Percentiles rank a stretch among this genome's conserved stretches.
Evolutionary conservation across 1,139 yeast genomes (phyloP).

Genomic region (Debaryomycetaceae sp.): DNA sequence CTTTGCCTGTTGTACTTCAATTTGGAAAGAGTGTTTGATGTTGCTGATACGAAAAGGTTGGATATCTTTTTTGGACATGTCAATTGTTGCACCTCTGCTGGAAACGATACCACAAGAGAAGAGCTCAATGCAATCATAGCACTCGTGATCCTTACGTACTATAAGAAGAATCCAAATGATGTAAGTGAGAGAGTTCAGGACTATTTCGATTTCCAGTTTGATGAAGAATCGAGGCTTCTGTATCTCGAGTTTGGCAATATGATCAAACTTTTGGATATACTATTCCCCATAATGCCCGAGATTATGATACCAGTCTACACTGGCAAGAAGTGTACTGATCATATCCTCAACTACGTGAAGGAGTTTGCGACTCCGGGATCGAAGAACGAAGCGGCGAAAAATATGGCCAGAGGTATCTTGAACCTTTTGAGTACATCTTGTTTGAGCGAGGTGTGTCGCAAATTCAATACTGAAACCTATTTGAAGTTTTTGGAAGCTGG

Average conservation of each 20-base stretch:
- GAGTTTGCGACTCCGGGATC: slow-evolving; percentile 4
- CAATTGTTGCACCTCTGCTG: slow-evolving; percentile 11
- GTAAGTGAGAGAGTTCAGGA: slow-evolving; percentile 15
- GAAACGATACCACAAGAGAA: slow-evolving; percentile 8
- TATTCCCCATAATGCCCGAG: slow-evolving; percentile 27
- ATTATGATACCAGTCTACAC: slow-evolving; percentile 18
- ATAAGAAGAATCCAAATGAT: slow-evolving; percentile 16
- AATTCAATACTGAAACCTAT: slow-evolving; percentile 28
- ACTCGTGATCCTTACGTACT: slow-evolving; percentile 22
- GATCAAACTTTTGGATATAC: slow-evolving; percentile 15
- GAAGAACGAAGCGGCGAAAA: slow-evolving; percentile 9
- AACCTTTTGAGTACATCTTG: slow-evolving; percentile 32
- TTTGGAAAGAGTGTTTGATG: slow-evolving; percentile 17
- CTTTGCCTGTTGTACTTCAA: slow-evolving; percentile 17
- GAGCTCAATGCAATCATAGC: slow-evolving; percentile 17
- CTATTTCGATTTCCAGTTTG: slow-evolving; percentile 22
- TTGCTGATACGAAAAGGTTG: slow-evolving; percentile 20
- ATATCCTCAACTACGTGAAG: slow-evolving; percentile 13
- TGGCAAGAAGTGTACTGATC: slow-evolving; percentile 14
- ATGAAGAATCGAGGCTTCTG: slow-evolving; percentile 14
- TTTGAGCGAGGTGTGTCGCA: slow-evolving; percentile 34
- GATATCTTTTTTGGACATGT: slow-evolving; percentile 20
- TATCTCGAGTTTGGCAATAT: slow-evolving; percentile 19
- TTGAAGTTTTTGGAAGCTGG: slow-evolving; percentile 24
- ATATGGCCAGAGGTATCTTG: slow-evolving; percentile 16